Conservation (phyloP, 495 filamentous ascomycete genomes). For the Xylaria curta region DNA sequence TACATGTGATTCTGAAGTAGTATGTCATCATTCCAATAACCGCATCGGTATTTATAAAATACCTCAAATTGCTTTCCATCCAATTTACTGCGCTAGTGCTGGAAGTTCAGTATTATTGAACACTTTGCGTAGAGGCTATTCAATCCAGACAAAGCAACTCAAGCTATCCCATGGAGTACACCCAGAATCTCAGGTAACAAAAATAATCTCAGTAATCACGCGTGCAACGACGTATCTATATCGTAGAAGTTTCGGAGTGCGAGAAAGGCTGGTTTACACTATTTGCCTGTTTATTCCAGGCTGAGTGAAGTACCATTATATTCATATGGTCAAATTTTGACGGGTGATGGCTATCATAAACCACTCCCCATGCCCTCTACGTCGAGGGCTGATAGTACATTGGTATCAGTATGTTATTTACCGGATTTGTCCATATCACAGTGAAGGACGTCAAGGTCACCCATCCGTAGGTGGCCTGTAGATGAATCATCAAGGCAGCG, state of each 20-base stretch:
- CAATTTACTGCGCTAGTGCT: not conserved
- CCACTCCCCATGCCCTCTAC: not conserved
- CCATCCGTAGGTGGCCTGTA: not conserved
- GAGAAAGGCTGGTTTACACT: not conserved
- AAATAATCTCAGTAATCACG: not conserved
- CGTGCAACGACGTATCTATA: not conserved
- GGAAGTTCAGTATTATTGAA: not conserved
- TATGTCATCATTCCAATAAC: not conserved
- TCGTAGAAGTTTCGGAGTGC: not conserved
- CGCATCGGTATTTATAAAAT: not conserved
- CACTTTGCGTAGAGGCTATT: not conserved
- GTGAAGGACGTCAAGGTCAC: not conserved
- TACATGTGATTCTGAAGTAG: conserved; percentile 3
- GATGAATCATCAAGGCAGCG: conserved; percentile 6
- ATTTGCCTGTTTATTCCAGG: not conserved
- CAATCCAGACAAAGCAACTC: not conserved
- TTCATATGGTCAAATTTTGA: not conserved
- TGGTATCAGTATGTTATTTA: conserved; percentile 4
- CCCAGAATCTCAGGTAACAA: not conserved
- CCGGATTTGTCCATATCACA: not conserved
- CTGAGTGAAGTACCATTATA: not conserved
- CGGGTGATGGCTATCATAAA: not conserved
- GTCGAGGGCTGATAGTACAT: conserved; percentile 15
- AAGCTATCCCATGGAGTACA: not conserved
- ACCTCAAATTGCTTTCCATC: not conserved